Evolutionary conservation across 257 asterid genomes (phyloP).

Genomic region (Leptodermis oblonga): DNA sequence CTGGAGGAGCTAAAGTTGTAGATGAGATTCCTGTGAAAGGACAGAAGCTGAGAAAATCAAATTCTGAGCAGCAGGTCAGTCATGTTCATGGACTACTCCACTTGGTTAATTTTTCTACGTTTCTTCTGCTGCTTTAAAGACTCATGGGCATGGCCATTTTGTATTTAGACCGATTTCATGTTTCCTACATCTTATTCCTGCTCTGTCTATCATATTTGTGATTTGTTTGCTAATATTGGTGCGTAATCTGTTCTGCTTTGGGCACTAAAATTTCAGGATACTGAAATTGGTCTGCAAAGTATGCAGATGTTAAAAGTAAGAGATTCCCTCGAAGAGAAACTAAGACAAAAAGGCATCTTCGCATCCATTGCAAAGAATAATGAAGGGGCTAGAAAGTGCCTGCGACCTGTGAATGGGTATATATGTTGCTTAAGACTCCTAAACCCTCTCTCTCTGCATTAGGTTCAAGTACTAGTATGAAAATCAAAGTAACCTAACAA

Average conservation of each 20-base stretch:
- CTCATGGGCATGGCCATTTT: neutral
- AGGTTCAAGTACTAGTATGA: too few relatives aligned
- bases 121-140: conserved; percentile 2
- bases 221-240: neutral
- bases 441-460: too few relatives aligned
- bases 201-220: neutral
- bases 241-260: neutral
- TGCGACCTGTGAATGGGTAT: conserved; percentile 61
- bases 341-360: conserved; percentile 69
- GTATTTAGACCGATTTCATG: neutral
- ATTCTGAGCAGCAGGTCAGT: conserved; percentile 50
- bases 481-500: too few relatives aligned
- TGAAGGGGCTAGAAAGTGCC: conserved; percentile 32
- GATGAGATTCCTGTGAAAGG: conserved; percentile 32
- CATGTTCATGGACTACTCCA: neutral
- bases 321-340: conserved; percentile 79
- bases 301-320: conserved; percentile 77
- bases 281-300: conserved; percentile 63
- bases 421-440: conserved; percentile 1
- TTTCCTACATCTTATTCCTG: neutral
- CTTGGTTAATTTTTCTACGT: neutral
- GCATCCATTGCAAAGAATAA: conserved; percentile 51
- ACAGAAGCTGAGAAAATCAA: conserved; percentile 30
- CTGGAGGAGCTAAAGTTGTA: conserved; percentile 21
- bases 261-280: conserved; percentile 41